Evolutionary conservation across 192 early-diverging fungal species (phyloP).

Genomic region (Podila epigama): DNA sequence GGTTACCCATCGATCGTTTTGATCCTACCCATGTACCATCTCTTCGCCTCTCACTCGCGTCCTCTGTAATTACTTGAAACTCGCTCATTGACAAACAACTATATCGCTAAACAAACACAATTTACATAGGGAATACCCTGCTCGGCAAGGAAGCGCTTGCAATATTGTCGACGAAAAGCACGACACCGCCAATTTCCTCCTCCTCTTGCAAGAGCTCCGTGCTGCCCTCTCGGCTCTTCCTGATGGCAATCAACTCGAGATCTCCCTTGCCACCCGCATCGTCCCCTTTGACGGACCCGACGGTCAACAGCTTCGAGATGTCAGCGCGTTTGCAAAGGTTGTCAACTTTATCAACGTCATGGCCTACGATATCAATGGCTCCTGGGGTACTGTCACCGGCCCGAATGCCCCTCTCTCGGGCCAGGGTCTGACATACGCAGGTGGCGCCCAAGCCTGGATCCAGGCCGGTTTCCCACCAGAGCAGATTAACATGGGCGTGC

Average conservation of each 20-base stretch:
- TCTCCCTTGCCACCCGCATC: constrained; percentile 70
- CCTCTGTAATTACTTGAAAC: background rate
- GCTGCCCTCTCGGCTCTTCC: constrained; percentile 52
- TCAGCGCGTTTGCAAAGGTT: constrained; percentile 62
- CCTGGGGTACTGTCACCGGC: constrained; percentile 48
- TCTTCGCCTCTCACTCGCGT: background rate
- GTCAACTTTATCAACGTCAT: constrained; percentile 76
- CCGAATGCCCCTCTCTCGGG: constrained; percentile 57
- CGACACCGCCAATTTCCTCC: constrained; percentile 69
- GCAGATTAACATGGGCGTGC: constrained; percentile 66
- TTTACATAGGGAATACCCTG: constrained; percentile 68
- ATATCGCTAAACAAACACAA: background rate
- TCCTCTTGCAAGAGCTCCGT: constrained; percentile 66
- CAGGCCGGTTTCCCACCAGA: constrained; percentile 62
- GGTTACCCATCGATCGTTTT: background rate
- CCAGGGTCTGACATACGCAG: constrained; percentile 45
- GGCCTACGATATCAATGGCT: constrained; percentile 65
- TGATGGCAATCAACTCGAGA: constrained; percentile 51
- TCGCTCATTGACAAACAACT: background rate
- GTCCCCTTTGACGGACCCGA: constrained; percentile 63
- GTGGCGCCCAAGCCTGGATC: constrained; percentile 65
- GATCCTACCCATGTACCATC: background rate
- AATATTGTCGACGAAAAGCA: constrained; percentile 59
- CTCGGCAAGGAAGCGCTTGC: constrained; percentile 66
- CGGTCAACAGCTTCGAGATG: constrained; percentile 59